A percentile compares a stretch with the other conserved stretches of the same genome.
Evolutionary conservation across 164 flowering plant genomes (phyloP).

Genomic region (Nelumbo lutea): DNA sequence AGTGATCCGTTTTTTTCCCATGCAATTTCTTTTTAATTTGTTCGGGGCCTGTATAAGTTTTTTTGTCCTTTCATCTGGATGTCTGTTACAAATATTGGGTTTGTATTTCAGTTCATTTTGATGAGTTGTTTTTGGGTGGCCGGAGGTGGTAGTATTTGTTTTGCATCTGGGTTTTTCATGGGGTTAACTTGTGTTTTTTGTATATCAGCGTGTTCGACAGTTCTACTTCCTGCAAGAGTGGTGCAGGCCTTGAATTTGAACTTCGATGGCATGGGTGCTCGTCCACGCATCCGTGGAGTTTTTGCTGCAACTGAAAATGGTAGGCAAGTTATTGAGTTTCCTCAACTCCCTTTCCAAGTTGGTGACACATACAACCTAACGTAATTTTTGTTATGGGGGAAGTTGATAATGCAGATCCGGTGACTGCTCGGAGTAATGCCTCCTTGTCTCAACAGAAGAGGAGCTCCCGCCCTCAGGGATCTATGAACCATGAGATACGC

Average conservation of each 20-base stretch:
- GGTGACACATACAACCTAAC: not conserved
- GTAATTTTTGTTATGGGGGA: not conserved
- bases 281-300: slow-evolving; percentile 21
- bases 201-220: slow-evolving; percentile 54
- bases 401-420: slow-evolving; percentile 5
- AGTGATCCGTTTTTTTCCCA: not conserved
- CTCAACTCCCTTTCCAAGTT: not conserved
- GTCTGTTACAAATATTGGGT: too few species aligned
- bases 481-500: slow-evolving; percentile 38
- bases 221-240: slow-evolving; percentile 65
- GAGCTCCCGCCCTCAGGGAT: slow-evolving; percentile 8
- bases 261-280: slow-evolving; percentile 37
- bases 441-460: slow-evolving; percentile 18
- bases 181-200: not conserved
- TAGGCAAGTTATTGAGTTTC: not conserved
- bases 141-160: too few species aligned
- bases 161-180: not conserved
- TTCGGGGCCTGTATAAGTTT: not conserved
- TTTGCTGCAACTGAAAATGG: slow-evolving; percentile 24
- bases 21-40: not conserved
- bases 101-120: too few species aligned
- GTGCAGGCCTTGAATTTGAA: slow-evolving; percentile 63
- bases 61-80: not conserved
- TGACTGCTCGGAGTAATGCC: slow-evolving; percentile 18
- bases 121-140: too few species aligned